phyloP scores from a whole-genome alignment of 2,329 filamentous ascomycete species.

The Neofusicoccum sp. region DNA sequence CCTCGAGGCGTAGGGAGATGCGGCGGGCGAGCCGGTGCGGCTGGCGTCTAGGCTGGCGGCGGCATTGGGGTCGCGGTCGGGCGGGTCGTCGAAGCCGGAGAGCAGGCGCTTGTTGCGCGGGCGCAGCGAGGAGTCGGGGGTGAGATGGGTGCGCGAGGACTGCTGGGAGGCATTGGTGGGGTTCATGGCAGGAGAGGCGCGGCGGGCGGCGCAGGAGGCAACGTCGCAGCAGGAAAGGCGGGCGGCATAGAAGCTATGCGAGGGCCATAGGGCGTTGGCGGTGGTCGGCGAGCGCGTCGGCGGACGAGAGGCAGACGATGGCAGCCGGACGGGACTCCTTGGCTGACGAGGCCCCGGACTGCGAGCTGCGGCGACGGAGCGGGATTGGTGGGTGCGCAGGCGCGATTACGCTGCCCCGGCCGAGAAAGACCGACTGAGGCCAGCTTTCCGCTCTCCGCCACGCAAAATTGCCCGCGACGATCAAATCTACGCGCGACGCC shows the following conservation, averaged over 20 bases:
- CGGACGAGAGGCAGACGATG: not conserved
- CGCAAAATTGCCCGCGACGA: not conserved
- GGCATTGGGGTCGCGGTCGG: not conserved
- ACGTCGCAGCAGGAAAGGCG: not conserved
- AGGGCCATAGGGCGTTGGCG: slow-evolving; percentile 12
- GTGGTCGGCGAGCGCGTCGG: slow-evolving; percentile 10
- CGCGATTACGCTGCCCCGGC: slow-evolving; percentile 9
- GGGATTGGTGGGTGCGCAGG: slow-evolving; percentile 6
- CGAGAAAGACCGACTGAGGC: slow-evolving; percentile 15
- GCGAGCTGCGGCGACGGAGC: slow-evolving; percentile 8
- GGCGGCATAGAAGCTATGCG: slow-evolving; percentile 13
- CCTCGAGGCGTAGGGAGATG: slow-evolving; percentile 41
- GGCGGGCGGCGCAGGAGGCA: slow-evolving; percentile 7
- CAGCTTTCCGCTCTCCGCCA: not conserved
- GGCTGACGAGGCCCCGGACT: slow-evolving; percentile 7
- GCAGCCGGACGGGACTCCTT: slow-evolving; percentile 7
- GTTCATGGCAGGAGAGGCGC: slow-evolving; percentile 32
- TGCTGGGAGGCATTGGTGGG: slow-evolving; percentile 39
- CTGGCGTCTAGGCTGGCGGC: slow-evolving; percentile 1
- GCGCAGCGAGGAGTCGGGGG: slow-evolving; percentile 40
- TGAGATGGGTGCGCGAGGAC: slow-evolving; percentile 41
- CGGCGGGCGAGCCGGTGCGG: slow-evolving; percentile 32
- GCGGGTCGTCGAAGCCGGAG: slow-evolving; percentile 46
- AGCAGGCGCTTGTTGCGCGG: slow-evolving; percentile 49
- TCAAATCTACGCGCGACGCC: slow-evolving; percentile 6